Conservation (phyloP, 2,329 filamentous ascomycete genomes). For the Aschersonia sp. region DNA sequence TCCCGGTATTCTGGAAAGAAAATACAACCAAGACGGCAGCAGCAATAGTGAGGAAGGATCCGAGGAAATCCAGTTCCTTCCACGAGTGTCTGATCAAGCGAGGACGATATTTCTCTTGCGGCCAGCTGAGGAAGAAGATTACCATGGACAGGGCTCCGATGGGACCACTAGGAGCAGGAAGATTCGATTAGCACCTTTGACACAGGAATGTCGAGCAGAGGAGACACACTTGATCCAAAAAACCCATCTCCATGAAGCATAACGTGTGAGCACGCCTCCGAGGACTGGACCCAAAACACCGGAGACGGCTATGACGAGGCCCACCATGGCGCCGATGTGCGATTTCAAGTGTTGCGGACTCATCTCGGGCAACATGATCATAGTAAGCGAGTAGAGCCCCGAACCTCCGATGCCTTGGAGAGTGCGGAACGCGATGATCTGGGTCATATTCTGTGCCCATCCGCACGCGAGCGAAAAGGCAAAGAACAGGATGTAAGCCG, state of each 20-base stretch:
- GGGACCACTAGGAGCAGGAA: constrained; percentile 20
- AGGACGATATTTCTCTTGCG: constrained; percentile 24
- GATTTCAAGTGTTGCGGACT: constrained; percentile 24
- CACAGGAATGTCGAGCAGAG: background rate
- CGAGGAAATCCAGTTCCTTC: constrained; percentile 37
- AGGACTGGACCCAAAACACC: constrained; percentile 37
- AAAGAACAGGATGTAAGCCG: constrained; percentile 38
- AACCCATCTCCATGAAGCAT: constrained; percentile 36
- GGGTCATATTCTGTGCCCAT: constrained; percentile 14
- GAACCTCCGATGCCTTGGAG: constrained; percentile 35
- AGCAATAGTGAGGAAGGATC: constrained; percentile 36
- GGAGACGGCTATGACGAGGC: constrained; percentile 30
- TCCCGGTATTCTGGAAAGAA: constrained; percentile 37
- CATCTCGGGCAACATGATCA: constrained; percentile 39
- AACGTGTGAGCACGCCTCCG: constrained; percentile 34
- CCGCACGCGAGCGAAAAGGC: constrained; percentile 41
- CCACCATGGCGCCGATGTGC: constrained; percentile 31
- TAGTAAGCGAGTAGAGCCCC: constrained; percentile 40
- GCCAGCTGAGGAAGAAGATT: constrained; percentile 36
- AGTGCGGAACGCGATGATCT: constrained; percentile 34
- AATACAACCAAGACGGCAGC: constrained; percentile 42
- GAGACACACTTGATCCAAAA: constrained; percentile 37
- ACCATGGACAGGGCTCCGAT: constrained; percentile 30
- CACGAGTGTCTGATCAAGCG: constrained; percentile 23
- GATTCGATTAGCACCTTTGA: background rate